A percentile compares a stretch with the other conserved stretches of the same genome.
Evolutionary conservation across 176 grass and related monocot species (phyloP).

Genomic region (Ampelocalamus luodianensis): DNA sequence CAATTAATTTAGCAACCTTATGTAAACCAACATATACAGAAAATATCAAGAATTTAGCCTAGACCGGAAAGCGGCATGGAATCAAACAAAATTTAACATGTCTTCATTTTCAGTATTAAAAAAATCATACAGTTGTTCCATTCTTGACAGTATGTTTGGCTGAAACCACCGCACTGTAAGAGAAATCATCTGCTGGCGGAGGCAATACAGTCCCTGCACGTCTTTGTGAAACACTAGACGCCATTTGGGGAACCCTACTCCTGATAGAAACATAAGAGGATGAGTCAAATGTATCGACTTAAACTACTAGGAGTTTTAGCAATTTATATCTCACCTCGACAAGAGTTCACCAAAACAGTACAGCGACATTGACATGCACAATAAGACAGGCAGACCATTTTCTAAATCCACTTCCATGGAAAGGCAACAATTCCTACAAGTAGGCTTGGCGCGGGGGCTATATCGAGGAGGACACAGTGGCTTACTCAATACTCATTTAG

Average conservation of each 20-base stretch:
- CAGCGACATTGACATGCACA: slow-evolving; percentile 10
- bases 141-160: slow-evolving; percentile 67
- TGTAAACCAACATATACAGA: slow-evolving; percentile 33
- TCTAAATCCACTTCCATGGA: background rate
- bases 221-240: slow-evolving; percentile 72
- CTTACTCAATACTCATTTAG: background rate
- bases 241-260: slow-evolving; percentile 95
- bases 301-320: slow-evolving; percentile 27
- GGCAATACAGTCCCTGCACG: slow-evolving; percentile 79
- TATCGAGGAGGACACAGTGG: slow-evolving; percentile 3
- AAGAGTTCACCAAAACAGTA: slow-evolving; percentile 18
- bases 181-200: slow-evolving; percentile 79
- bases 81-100: background rate
- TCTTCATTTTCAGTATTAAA: slow-evolving; percentile 18
- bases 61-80: slow-evolving; percentile 26
- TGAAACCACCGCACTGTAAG: slow-evolving; percentile 59
- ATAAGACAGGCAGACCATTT: slow-evolving; percentile 1
- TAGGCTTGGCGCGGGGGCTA: slow-evolving; percentile 1
- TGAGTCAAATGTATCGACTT: slow-evolving; percentile 23
- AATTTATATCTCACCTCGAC: slow-evolving; percentile 7
- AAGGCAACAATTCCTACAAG: slow-evolving; percentile 8
- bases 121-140: slow-evolving; percentile 63
- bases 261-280: slow-evolving; percentile 51
- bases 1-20: slow-evolving; percentile 20
- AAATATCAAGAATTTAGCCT: slow-evolving; percentile 27